Evolutionary conservation across 2,329 filamentous ascomycete species (phyloP), one percentile per base, ranked within the genome.

Genomic region (Neonectria neomacrospora): DNA sequence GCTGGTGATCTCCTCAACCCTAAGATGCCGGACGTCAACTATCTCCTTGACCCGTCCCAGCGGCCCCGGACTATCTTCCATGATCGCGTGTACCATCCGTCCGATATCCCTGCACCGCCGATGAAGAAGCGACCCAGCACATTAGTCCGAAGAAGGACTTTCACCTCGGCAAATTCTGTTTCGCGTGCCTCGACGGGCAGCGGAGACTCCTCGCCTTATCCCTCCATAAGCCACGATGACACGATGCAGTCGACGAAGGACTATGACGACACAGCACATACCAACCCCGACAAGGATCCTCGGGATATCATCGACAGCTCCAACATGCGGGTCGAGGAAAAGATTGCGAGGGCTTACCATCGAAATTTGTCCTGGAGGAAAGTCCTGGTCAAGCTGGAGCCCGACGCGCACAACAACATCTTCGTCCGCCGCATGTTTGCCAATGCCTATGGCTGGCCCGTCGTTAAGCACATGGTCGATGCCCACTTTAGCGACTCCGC

Each of bases 321-420:
- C 10, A 88, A 81, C 67, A 94, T 98, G 88, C 93, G 92, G 66
- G 94, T 98, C 1, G 96, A 99, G 78, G 96, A 99, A 78, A 98
- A 97, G 80, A 99, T 99, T 69, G 96, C 96, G 2, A 88, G 96
- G 50, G 96, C 94, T 14, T 99, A 99, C 79, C 96, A 99, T 77
- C 89, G 90, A 12, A 93, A 93, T 67, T 80, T 99, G 20, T 92
- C 93, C 1, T 99, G 96, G 96, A 91, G 96, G 48, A 99, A 99
- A 76, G 96, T 99, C 1, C 87, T 99, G 4, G 96, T 99, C 14
- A 91, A 96, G 57, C 84, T 99, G 2, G 95, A 99, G 76, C 96
- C 96, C 0, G 96, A 99, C 78, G 96, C 96, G 0, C 96, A 99
- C 81, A 99, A 99, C 79, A 99, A 99, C 78, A 97, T 99, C 69